Evolutionary conservation across 352 stramenopile genomes (phyloP), one percentile per base, ranked within the genome.

Genomic region (Globisporangium emineosum): DNA sequence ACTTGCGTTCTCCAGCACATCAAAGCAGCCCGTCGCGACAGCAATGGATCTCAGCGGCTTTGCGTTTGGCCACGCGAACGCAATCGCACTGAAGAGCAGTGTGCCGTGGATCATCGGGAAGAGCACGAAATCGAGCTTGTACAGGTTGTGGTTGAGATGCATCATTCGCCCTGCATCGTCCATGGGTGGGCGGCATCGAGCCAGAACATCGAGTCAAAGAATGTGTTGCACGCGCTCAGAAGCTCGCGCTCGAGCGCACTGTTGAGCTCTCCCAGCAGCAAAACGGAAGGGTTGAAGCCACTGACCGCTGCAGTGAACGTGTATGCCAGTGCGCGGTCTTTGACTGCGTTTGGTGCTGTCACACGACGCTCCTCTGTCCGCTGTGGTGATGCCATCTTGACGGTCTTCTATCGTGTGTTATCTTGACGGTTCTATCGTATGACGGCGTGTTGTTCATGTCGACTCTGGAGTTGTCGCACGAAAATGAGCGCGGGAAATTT

Each of bases 71-170:
- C 68, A 78, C 52, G 62, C 2, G 32, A 64, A 66, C 17, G 43
- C n/a, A 15, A 71, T 21, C 7, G 52, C 17, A 8, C 68, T 66
- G 23, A 56, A 60, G 47, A 73, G 52, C 19, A 50, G 35, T 13
- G 49, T 66, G 19, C 43, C 30, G 59, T 76, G 73, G 50, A 75
- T 73, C 30, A 78, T 15, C 27, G 55, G 71, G 57, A 78, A 78
- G 17, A 76, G 30, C 8, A 73, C 43, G 5, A 70, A 32, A 35
- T 75, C 68, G 49, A 76, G 67, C 35, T 63, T 52, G 56, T 78
- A 69, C 27, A 76, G 66, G 6, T 69, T 63, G 23, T 73, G 66
- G 6, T 69, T 63, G 23, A 66, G 43, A 51, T 76, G 68, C 65
- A 78, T 62, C 6, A 45, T 42, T 15, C 65, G 65, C 1, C 71